Base-by-base conservation (phyloP, 768 basidiomycete species). In the Boletales sp. region DNA sequence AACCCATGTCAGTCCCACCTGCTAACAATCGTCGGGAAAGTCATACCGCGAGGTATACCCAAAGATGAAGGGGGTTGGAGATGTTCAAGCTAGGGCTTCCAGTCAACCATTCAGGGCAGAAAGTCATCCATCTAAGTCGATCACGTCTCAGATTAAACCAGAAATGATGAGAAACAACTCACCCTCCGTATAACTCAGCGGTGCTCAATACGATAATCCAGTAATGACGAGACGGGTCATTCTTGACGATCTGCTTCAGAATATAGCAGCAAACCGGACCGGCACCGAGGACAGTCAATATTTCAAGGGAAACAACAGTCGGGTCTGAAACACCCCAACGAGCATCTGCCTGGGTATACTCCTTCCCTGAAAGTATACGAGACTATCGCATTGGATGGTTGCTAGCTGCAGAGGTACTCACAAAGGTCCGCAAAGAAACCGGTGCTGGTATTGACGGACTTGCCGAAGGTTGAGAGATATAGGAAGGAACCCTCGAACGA, bases 81-180 rank as follows among this genome's bases (percentile, higher is more conserved):
- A 80, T 87, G 59, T 86, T 76, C 46, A 92, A 68, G 63, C 77
- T 87, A 1, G 83, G 81, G 59, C 80, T 86, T 17, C 86, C 87
- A 1, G 78, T 83, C 42, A 92, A 70, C 88, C 88, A 91, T 68
- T 91, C 90, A 1, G 90, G 90, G 60, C 83, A 84, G 69, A 92
- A 92, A 3, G 89, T 92, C 90, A 92, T 90, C 83, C 83, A 90
- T 29, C 83, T 84, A 52, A 1, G 34, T 14, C 12, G 19, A 44
- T 14, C 27, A 38, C 24, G 42, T 34, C 15, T 47, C 37, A 43
- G 41, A 17, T 34, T 5, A 19, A 32, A 11, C 37, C 14, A 5
- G 8, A 15, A 9, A 24, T 18, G 31, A 8, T 13, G 38, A 17
- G 18, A 27, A 45, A 29, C 29, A n/a, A 63, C 76, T 37, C 41